A percentile compares a stretch with the other conserved stretches of the same genome.
Conservation (phyloP, 2,329 filamentous ascomycete genomes). For the Canariomyces notabilis region DNA sequence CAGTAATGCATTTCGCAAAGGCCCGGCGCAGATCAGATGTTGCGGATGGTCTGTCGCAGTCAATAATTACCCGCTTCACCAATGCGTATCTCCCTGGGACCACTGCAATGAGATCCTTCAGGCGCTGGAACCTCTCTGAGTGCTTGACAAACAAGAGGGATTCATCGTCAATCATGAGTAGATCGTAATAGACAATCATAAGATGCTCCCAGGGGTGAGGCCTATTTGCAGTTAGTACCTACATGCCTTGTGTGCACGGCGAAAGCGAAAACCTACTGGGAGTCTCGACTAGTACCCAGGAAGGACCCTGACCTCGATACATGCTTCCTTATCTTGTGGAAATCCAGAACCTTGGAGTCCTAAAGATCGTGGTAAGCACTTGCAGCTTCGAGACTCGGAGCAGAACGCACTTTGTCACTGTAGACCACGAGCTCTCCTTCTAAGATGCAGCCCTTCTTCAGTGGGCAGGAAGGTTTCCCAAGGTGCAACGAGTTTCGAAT, state of each 20-base stretch:
- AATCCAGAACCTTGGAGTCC: constrained; percentile 62
- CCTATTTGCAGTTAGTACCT: constrained; percentile 32
- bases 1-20: constrained; percentile 63
- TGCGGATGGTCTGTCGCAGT: constrained; percentile 54
- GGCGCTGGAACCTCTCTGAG: constrained; percentile 53
- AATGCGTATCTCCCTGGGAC: constrained; percentile 60
- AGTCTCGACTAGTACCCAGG: constrained; percentile 64
- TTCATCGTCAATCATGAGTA: constrained; percentile 49
- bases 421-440: constrained; percentile 81
- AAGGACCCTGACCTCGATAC: constrained; percentile 67
- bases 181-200: constrained; percentile 59
- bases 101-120: constrained; percentile 50
- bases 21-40: constrained; percentile 52
- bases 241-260: neutral
- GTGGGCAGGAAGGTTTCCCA: constrained; percentile 49
- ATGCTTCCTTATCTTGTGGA: constrained; percentile 79
- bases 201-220: constrained; percentile 48
- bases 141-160: constrained; percentile 50
- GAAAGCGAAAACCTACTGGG: constrained; percentile 44
- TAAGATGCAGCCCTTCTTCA: constrained; percentile 66
- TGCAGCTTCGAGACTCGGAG: neutral
- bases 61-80: constrained; percentile 60
- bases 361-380: constrained; percentile 24
- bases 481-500: constrained; percentile 63
- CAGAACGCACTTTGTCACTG: constrained; percentile 50